Base-by-base conservation (phyloP, 1,139 yeast genomes). In the Protomyces pachydermus region DNA sequence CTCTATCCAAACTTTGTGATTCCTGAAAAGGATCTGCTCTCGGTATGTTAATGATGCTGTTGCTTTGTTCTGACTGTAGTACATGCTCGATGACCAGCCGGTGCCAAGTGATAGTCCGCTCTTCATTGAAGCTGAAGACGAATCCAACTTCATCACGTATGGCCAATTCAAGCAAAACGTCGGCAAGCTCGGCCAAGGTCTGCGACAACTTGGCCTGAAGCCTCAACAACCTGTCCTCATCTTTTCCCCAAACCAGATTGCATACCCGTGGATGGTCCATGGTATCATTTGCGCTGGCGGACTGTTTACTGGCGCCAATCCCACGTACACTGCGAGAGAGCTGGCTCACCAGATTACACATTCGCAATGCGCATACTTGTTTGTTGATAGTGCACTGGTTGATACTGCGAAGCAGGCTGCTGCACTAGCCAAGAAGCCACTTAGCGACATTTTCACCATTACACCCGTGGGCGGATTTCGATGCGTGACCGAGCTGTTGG, bases 271-370 rank as follows among this genome's bases (percentile, higher is more conserved):
- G 1, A 57, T 74, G 18, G 78, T 76, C 57, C 70, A 71, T 55
- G 76, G 74, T 1, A 69, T 72, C 18, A 67, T 75, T 32, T 67
- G 71, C 34, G 69, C 71, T 8, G 79, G 77, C 10, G 79, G 73
- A 2, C 65, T 73, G 4, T 69, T 76, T n/a, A 70, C 76, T 3
- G 78, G 79, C 4, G 77, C 76, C 2, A 76, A 75, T 64, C 52
- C 66, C 3, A 72, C 73, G 61, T 77, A 76, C 67, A 67, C 68
- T 14, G 70, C 74, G 16, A 70, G 69, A 28, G 80, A 77, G 66
- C 71, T 77, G 10, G 69, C 71, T n/a, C 74, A 74, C 65, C 79
- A 77, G 68, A 64, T 77, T 48, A 63, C 65, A 42, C 68, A 70
- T 37, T 68, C 75, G 2, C 57, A 65, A 28, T 72, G 78, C 18